Conservation (phyloP, 768 basidiomycete species). For the Albatrellus ellisii region DNA sequence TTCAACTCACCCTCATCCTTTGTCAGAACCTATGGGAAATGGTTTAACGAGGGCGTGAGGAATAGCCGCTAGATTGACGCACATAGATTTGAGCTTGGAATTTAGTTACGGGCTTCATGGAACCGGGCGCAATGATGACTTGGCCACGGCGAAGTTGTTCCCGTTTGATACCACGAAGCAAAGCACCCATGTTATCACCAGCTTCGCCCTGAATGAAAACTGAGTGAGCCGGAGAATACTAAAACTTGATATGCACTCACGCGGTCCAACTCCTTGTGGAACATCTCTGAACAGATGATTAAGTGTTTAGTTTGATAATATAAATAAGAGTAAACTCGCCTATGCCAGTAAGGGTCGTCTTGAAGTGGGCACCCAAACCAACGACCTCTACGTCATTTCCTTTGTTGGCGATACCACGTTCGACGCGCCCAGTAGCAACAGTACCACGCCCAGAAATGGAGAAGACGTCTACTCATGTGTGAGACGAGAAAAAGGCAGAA, state of each 20-base stretch:
- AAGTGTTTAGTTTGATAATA: not conserved
- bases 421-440: slow-evolving; percentile 90
- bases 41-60: slow-evolving; percentile 1
- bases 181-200: slow-evolving; percentile 98
- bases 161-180: slow-evolving; percentile 93
- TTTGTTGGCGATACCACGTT: slow-evolving; percentile 85
- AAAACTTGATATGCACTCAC: slow-evolving; percentile 24
- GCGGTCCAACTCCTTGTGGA: slow-evolving; percentile 98
- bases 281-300: slow-evolving; percentile 61
- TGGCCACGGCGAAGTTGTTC: slow-evolving; percentile 93
- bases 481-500: not conserved
- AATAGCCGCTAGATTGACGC: slow-evolving; percentile 15
- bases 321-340: slow-evolving; percentile 32
- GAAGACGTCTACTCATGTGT: slow-evolving; percentile 57
- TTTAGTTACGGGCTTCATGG: slow-evolving; percentile 89
- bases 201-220: slow-evolving; percentile 61
- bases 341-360: slow-evolving; percentile 93
- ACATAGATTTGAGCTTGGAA: slow-evolving; percentile 92
- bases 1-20: slow-evolving; percentile 57
- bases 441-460: slow-evolving; percentile 98
- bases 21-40: slow-evolving; percentile 49
- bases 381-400: slow-evolving; percentile 90
- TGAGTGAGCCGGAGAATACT: not conserved
- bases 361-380: slow-evolving; percentile 68
- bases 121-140: slow-evolving; percentile 77